A percentile compares a stretch with the other conserved stretches of the same genome.
Evolutionary conservation across 2,329 filamentous ascomycete species (phyloP).

Genomic region (Laburnicola sp.): DNA sequence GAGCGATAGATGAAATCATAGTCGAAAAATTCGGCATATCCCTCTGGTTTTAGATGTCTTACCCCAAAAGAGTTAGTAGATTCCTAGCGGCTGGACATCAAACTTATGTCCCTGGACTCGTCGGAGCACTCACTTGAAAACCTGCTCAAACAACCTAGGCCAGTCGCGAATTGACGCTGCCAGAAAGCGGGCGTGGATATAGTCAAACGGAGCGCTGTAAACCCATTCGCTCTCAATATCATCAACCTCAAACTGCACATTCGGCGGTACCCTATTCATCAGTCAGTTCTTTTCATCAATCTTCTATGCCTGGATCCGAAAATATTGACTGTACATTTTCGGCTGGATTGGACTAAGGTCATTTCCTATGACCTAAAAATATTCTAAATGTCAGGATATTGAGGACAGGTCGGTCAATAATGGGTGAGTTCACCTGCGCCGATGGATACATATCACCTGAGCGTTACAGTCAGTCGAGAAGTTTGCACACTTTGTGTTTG

Average conservation of each 20-base stretch:
- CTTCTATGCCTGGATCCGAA: background rate
- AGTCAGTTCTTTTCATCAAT: background rate
- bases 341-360: slow-evolving; percentile 58
- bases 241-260: slow-evolving; percentile 65
- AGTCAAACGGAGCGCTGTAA: slow-evolving; percentile 57
- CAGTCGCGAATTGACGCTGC: slow-evolving; percentile 59
- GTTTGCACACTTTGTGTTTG: background rate
- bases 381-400: background rate
- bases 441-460: slow-evolving; percentile 2
- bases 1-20: slow-evolving; percentile 48
- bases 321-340: slow-evolving; percentile 19
- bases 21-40: slow-evolving; percentile 56
- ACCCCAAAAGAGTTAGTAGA: background rate
- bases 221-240: slow-evolving; percentile 63
- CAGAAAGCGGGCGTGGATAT: slow-evolving; percentile 59
- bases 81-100: background rate
- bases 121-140: slow-evolving; percentile 42
- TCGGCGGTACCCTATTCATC: slow-evolving; percentile 55
- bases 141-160: slow-evolving; percentile 51
- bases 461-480: background rate
- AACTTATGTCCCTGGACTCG: background rate
- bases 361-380: slow-evolving; percentile 19
- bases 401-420: background rate
- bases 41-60: slow-evolving; percentile 50
- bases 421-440: slow-evolving; percentile 1